phyloP scores from a whole-genome alignment of 192 early-diverging fungal genomes.

The Entomortierella beljakovae region DNA sequence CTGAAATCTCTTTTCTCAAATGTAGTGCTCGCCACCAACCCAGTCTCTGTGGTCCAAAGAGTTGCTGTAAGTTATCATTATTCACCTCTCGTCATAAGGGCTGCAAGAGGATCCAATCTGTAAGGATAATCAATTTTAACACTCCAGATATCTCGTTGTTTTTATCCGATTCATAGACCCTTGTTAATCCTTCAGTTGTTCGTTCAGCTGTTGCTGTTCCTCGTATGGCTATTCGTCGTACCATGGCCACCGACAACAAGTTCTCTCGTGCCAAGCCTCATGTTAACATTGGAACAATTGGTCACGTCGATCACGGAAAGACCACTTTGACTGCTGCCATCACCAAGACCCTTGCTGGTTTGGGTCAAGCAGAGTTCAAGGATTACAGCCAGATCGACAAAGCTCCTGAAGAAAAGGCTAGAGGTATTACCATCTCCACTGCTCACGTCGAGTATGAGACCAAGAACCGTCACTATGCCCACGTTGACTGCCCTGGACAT shows the following conservation, averaged over 20 bases:
- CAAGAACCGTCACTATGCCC: conserved; percentile 89
- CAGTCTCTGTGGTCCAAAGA: conserved; percentile 43
- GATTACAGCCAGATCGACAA: conserved; percentile 98
- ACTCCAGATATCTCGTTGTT: not conserved
- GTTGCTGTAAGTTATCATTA: conserved; percentile 38
- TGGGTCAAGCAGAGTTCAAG: conserved; percentile 89
- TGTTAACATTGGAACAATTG: conserved; percentile 99
- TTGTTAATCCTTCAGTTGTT: conserved; percentile 23
- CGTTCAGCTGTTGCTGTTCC: conserved; percentile 45
- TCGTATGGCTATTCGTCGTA: conserved; percentile 49
- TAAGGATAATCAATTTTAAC: not conserved
- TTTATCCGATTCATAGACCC: conserved; percentile 14
- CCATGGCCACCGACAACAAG: conserved; percentile 58
- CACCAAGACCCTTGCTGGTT: conserved; percentile 90
- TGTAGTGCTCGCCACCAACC: conserved; percentile 53
- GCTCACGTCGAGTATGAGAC: conserved; percentile 99
- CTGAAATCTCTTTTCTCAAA: conserved; percentile 1
- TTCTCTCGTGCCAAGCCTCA: conserved; percentile 93
- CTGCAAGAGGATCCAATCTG: not conserved
- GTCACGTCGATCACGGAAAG: conserved; percentile 99
- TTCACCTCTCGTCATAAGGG: not conserved
- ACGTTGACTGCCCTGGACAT: conserved; percentile 99
- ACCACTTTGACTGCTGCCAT: conserved; percentile 99
- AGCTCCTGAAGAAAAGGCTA: conserved; percentile 97
- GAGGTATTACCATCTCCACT: conserved; percentile 98